Conservation (phyloP, 192 early-diverging fungal genomes). For the Coemansia sp. region DNA sequence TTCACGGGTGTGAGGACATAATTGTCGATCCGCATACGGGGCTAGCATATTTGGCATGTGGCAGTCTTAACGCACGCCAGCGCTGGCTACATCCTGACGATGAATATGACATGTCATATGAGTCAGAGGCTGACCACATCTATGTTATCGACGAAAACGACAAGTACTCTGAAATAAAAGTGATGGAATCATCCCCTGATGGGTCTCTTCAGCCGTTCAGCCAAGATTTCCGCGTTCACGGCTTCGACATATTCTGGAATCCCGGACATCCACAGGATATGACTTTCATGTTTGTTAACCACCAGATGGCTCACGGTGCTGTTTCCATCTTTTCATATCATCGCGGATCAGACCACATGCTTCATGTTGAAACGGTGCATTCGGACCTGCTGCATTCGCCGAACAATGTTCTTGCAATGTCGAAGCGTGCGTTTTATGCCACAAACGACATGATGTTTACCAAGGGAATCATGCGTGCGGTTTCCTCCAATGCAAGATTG, state of each 20-base stretch:
- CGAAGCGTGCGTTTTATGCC: conserved; percentile 61
- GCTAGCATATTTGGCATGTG: conserved; percentile 61
- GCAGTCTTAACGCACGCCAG: conserved; percentile 48
- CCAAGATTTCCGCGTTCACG: conserved; percentile 56
- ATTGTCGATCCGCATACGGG: conserved; percentile 60
- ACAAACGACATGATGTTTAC: conserved; percentile 60
- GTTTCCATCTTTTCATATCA: conserved; percentile 56
- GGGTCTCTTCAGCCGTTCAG: conserved; percentile 28
- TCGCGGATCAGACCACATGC: conserved; percentile 41
- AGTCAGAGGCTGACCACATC: conserved; percentile 45
- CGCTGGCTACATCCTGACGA: conserved; percentile 55
- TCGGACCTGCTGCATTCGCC: conserved; percentile 59
- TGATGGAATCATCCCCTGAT: conserved; percentile 20
- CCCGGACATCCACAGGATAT: conserved; percentile 46
- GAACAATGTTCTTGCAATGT: conserved; percentile 61
- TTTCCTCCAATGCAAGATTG: conserved; percentile 26
- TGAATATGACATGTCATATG: conserved; percentile 29
- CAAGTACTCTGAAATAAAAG: conserved; percentile 24
- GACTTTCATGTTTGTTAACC: conserved; percentile 62
- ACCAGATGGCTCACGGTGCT: conserved; percentile 52
- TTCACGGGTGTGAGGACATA: conserved; percentile 63
- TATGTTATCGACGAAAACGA: conserved; percentile 58
- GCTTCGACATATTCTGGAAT: conserved; percentile 57
- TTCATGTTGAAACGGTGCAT: conserved; percentile 58
- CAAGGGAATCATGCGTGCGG: conserved; percentile 21